Evolutionary conservation across 164 flowering plant species (phyloP).

Genomic region (Aristolochia fimbriata): DNA sequence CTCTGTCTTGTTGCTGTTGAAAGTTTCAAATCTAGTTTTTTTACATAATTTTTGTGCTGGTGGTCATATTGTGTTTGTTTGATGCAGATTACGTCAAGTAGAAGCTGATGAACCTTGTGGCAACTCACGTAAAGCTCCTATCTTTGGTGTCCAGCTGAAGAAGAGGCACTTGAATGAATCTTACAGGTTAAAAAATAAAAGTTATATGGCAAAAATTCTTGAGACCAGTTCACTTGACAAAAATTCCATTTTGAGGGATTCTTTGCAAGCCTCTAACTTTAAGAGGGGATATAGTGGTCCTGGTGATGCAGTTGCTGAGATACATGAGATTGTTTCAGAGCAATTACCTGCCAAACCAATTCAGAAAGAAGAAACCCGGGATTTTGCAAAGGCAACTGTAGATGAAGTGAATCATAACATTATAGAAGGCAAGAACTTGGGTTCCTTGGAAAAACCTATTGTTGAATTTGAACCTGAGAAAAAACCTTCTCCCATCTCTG

Average conservation of each 20-base stretch:
- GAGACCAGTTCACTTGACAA: constrained; percentile 36
- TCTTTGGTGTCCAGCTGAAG: constrained; percentile 62
- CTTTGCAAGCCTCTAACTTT: constrained; percentile 20
- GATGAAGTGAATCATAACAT: constrained; percentile 18
- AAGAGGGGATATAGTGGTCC: constrained; percentile 19
- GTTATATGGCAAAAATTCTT: constrained; percentile 71
- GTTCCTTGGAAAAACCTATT: constrained; percentile 17
- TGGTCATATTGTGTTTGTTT: constrained; percentile 7
- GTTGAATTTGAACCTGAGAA: constrained; percentile 17
- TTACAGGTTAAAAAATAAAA: constrained; percentile 36
- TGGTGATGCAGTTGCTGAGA: constrained; percentile 35
- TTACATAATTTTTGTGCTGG: constrained; percentile 3
- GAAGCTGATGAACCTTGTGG: constrained; percentile 57
- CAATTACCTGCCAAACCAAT: constrained; percentile 25
- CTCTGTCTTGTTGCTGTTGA: too few relatives aligned
- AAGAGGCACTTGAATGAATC: constrained; percentile 46
- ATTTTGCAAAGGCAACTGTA: constrained; percentile 10
- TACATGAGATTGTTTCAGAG: constrained; percentile 33
- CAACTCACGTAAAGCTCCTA: constrained; percentile 30
- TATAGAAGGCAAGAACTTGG: constrained; percentile 10
- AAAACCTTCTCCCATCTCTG: constrained; percentile 14
- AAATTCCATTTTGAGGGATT: constrained; percentile 29
- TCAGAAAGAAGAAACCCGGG: constrained; percentile 17
- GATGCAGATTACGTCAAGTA: constrained; percentile 65
- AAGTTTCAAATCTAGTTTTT: too few relatives aligned